These are phyloP conservation scores for Suzukiozyma palmioleophila DNA, from an alignment of 1,139 yeast species.

Conservation along the genomic window DNA sequence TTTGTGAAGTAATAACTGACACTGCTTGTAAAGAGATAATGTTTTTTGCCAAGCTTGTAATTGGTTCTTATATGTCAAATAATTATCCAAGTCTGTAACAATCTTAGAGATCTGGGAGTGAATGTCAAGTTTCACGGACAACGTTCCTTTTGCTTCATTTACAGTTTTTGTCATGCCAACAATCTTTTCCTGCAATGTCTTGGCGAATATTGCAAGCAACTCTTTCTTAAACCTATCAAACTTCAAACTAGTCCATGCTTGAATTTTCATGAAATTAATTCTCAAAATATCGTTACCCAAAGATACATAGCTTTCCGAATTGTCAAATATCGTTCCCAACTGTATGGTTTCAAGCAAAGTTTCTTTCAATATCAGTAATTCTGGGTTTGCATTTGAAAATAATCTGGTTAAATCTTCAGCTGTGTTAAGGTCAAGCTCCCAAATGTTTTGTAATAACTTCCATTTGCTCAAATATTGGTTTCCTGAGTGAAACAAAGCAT, in stretches of 20 bases:
- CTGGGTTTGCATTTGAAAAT: slow-evolving; percentile 18
- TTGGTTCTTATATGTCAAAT: slow-evolving; percentile 12
- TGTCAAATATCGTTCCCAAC: slow-evolving; percentile 50
- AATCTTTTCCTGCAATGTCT: slow-evolving; percentile 19
- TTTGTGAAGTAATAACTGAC: slow-evolving; percentile 44
- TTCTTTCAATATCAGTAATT: slow-evolving; percentile 44
- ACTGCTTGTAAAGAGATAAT: slow-evolving; percentile 23
- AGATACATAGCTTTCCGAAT: slow-evolving; percentile 24
- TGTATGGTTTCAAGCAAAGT: slow-evolving; percentile 42
- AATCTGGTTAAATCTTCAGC: slow-evolving; percentile 16
- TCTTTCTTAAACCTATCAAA: slow-evolving; percentile 58
- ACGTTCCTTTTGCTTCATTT: slow-evolving; percentile 10
- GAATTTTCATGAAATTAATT: slow-evolving; percentile 49
- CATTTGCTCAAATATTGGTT: slow-evolving; percentile 42
- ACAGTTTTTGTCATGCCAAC: slow-evolving; percentile 13
- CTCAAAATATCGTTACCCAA: slow-evolving; percentile 38
- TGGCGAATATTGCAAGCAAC: slow-evolving; percentile 42
- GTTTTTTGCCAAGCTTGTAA: slow-evolving; percentile 24
- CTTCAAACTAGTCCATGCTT: slow-evolving; percentile 48
- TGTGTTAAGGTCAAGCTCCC: slow-evolving; percentile 41
- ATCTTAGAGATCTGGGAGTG: slow-evolving; percentile 14
- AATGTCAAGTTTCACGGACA: slow-evolving; percentile 18
- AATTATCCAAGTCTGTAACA: slow-evolving; percentile 14
- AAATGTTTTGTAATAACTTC: slow-evolving; percentile 53
- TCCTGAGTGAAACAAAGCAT: slow-evolving; percentile 20